Percentiles rank a stretch among this genome's conserved stretches.
These are phyloP conservation scores for Capronia coronata DNA, from an alignment of 2,329 filamentous ascomycete species.

Conservation along the genomic window DNA sequence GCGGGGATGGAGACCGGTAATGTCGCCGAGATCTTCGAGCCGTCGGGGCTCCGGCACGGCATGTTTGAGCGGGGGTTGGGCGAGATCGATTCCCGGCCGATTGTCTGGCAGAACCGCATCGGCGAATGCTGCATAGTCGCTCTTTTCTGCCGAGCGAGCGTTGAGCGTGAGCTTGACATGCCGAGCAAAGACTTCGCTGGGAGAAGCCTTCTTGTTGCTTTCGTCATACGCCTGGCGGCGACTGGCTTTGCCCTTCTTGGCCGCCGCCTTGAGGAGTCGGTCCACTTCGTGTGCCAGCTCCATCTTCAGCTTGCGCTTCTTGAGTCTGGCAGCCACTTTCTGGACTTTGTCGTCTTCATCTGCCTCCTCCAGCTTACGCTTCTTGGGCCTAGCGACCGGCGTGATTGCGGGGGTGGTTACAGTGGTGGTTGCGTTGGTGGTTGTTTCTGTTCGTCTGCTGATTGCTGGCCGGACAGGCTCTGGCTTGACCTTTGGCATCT, in stretches of 20 bases:
- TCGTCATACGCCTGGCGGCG: not conserved
- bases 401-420: no score
- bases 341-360: no score
- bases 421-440: no score
- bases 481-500: no score
- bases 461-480: no score
- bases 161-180: slow-evolving; percentile 9
- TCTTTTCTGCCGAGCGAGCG: slow-evolving; percentile 1
- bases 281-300: not conserved
- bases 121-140: slow-evolving; percentile 4
- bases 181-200: not conserved
- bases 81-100: not conserved
- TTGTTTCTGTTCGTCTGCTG: no score
- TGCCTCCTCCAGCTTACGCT: no score
- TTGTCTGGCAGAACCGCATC: slow-evolving; percentile 7
- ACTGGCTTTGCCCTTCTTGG: not conserved
- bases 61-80: not conserved
- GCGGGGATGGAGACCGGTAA: slow-evolving; percentile 4
- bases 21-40: slow-evolving; percentile 6
- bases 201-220: not conserved
- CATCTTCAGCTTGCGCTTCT: not conserved
- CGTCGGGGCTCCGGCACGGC: not conserved
- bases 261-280: not conserved
- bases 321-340: not conserved
- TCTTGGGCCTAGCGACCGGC: no score